phyloP scores from a whole-genome alignment of 257 asterid species.

The Fraxinus americana region DNA sequence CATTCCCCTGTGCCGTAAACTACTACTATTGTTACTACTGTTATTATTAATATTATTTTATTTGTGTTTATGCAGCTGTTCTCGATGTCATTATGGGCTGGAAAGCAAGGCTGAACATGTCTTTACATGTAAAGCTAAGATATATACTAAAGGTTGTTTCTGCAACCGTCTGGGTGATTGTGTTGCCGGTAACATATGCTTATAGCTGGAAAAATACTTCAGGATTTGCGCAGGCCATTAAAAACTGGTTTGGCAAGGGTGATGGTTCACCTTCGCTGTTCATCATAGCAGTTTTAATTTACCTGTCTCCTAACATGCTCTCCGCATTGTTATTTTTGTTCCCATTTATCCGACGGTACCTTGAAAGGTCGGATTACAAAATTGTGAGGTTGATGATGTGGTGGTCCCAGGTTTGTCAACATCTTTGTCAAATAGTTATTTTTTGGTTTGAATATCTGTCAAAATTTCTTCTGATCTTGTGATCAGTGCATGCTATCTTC shows the following conservation, averaged over 20 bases:
- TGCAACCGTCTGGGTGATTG: slow-evolving; percentile 85
- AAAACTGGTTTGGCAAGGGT: slow-evolving; percentile 80
- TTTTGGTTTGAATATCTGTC: slow-evolving; percentile 20
- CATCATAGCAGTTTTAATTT: slow-evolving; percentile 74
- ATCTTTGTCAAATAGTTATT: slow-evolving; percentile 19
- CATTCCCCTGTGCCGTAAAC: not conserved
- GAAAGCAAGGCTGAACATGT: slow-evolving; percentile 86
- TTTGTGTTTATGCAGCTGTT: slow-evolving; percentile 61
- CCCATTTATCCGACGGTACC: slow-evolving; percentile 82
- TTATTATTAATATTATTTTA: too few species aligned
- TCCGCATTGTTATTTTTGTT: slow-evolving; percentile 75
- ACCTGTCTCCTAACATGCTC: slow-evolving; percentile 91
- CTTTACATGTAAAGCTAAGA: slow-evolving; percentile 86
- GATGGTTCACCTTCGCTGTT: slow-evolving; percentile 79
- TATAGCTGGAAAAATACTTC: slow-evolving; percentile 80
- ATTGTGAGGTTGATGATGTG: slow-evolving; percentile 93
- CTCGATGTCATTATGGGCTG: slow-evolving; percentile 80
- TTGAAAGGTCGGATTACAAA: slow-evolving; percentile 86
- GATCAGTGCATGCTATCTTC: slow-evolving; percentile 6
- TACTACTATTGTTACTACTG: not conserved
- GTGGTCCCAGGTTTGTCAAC: slow-evolving; percentile 91
- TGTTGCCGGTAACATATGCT: slow-evolving; percentile 92
- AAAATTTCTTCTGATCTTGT: slow-evolving; percentile 11
- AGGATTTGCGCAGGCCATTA: slow-evolving; percentile 74
- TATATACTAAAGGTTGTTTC: slow-evolving; percentile 72